These are phyloP conservation scores for Elsinoe necatrix DNA, from an alignment of 2,329 filamentous ascomycete species.

Conservation along the genomic window DNA sequence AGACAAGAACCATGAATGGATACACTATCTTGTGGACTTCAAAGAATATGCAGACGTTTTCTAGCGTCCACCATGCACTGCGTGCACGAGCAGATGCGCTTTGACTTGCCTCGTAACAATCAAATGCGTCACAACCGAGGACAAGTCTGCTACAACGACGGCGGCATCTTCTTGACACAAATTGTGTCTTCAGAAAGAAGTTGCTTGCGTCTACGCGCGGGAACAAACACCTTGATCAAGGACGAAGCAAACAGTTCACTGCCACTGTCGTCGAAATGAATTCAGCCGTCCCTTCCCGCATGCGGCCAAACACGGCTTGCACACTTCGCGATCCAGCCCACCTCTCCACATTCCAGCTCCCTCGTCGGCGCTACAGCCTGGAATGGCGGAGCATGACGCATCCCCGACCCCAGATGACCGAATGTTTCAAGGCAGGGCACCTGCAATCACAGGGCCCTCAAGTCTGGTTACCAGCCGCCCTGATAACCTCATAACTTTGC, in stretches of 20 bases:
- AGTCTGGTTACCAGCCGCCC: constrained; percentile 6
- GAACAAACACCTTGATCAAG: too few species aligned
- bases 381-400: constrained; percentile 6
- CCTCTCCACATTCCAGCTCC: not conserved
- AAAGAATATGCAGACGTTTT: not conserved
- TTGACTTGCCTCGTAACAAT: not conserved
- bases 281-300: not conserved
- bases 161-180: not conserved
- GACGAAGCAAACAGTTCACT: not conserved
- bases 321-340: not conserved
- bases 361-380: not conserved
- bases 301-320: constrained; percentile 7
- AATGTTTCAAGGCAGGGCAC: constrained; percentile 9
- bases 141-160: not conserved
- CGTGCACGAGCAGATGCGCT: not conserved
- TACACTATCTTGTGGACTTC: not conserved
- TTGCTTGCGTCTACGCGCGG: too few species aligned
- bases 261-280: not conserved
- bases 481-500: not conserved
- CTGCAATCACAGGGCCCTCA: constrained; percentile 9
- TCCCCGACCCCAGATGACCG: not conserved
- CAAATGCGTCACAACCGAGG: not conserved
- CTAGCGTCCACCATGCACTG: constrained; percentile 4
- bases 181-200: too few species aligned
- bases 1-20: not conserved